phyloP scores from a whole-genome alignment of 768 basidiomycete species.

The Artomyces pyxidatus region DNA sequence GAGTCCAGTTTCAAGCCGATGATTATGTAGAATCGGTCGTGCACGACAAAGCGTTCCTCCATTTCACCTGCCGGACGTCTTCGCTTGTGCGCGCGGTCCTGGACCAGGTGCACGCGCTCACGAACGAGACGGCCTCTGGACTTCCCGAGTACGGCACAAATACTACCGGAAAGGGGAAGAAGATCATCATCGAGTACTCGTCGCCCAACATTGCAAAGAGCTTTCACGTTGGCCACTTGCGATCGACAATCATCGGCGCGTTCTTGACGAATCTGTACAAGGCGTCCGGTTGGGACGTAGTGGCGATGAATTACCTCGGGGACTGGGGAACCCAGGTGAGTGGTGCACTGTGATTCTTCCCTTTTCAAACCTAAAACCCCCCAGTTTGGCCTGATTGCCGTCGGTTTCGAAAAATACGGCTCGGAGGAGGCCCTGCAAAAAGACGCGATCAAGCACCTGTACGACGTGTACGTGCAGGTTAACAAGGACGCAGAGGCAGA shows the following conservation, averaged over 20 bases:
- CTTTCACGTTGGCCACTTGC: slow-evolving; percentile 95
- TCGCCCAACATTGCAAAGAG: slow-evolving; percentile 97
- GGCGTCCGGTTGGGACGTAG: slow-evolving; percentile 89
- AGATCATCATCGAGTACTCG: slow-evolving; percentile 83
- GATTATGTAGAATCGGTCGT: slow-evolving; percentile 66
- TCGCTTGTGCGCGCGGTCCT: slow-evolving; percentile 62
- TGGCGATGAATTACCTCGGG: slow-evolving; percentile 88
- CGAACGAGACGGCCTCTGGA: slow-evolving; percentile 49
- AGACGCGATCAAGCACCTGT: slow-evolving; percentile 92
- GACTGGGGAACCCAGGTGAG: slow-evolving; percentile 97
- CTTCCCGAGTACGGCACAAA: slow-evolving; percentile 79
- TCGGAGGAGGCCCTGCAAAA: slow-evolving; percentile 72
- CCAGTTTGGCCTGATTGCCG: slow-evolving; percentile 81
- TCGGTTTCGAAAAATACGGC: slow-evolving; percentile 90
- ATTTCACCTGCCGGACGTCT: slow-evolving; percentile 63
- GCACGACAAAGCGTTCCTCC: slow-evolving; percentile 74
- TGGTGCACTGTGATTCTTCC: neutral
- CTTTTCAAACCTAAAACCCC: neutral
- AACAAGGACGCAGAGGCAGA: slow-evolving; percentile 76
- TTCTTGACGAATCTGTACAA: slow-evolving; percentile 88
- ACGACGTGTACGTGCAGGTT: slow-evolving; percentile 91
- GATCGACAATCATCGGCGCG: slow-evolving; percentile 98
- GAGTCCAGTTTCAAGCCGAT: slow-evolving; percentile 70
- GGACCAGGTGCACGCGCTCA: slow-evolving; percentile 65
- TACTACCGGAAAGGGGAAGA: slow-evolving; percentile 70